Conservation (phyloP, 495 filamentous ascomycete genomes). For the Annulohypoxylon moriforme region DNA sequence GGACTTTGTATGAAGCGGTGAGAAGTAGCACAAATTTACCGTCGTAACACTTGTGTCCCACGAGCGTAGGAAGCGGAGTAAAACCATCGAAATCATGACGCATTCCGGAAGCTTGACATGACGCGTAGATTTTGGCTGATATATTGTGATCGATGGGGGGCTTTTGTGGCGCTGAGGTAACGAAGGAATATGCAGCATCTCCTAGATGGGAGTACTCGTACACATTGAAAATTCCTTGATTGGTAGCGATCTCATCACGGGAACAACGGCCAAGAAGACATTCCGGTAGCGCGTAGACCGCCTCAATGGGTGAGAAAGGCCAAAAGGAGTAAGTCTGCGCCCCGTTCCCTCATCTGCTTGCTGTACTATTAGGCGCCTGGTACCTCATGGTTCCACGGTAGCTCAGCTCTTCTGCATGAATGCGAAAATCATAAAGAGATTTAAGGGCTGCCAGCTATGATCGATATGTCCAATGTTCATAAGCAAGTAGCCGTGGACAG, state of each 20-base stretch:
- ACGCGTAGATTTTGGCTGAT: slow-evolving; percentile 4
- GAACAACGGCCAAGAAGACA: not conserved
- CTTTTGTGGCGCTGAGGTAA: not conserved
- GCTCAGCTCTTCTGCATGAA: slow-evolving; percentile 26
- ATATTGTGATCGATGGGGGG: not conserved
- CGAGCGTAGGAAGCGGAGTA: not conserved
- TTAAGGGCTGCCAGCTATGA: slow-evolving; percentile 39
- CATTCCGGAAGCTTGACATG: slow-evolving; percentile 16
- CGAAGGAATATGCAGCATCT: not conserved
- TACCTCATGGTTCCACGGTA: slow-evolving; percentile 27
- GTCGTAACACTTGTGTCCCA: slow-evolving; percentile 31
- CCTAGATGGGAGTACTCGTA: not conserved
- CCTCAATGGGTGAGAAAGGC: not conserved
- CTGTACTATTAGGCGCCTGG: slow-evolving; percentile 14
- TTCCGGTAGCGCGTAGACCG: not conserved
- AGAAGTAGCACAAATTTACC: slow-evolving; percentile 34
- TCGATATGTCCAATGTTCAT: slow-evolving; percentile 35
- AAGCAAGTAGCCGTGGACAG: slow-evolving; percentile 41
- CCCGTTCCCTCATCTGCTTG: slow-evolving; percentile 24
- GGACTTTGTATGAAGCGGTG: slow-evolving; percentile 35
- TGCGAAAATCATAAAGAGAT: slow-evolving; percentile 37
- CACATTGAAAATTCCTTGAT: not conserved
- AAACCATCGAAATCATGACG: slow-evolving; percentile 4
- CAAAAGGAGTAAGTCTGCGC: slow-evolving; percentile 8
- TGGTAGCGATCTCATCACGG: not conserved